Percentiles rank a stretch among this genome's conserved stretches.
These are phyloP conservation scores for Ochromonas danica DNA, from an alignment of 108 stramenopile species.

Conservation along the genomic window DNA sequence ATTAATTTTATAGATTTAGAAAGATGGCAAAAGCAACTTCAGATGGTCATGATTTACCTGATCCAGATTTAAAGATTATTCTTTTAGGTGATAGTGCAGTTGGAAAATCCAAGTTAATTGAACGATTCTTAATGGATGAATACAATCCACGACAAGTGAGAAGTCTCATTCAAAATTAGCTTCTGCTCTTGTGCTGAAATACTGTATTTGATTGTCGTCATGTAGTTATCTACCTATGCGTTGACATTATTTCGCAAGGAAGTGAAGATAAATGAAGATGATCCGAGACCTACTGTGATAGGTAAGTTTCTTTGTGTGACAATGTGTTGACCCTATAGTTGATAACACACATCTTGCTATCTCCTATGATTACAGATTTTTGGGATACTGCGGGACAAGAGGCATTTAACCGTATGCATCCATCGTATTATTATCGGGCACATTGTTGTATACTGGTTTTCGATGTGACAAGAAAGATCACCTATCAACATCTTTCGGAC, in stretches of 20 bases:
- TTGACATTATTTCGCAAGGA: constrained; percentile 70
- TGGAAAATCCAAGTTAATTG: constrained; percentile 77
- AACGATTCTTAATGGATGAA: constrained; percentile 73
- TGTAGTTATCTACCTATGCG: constrained; percentile 74
- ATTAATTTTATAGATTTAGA: too few relatives aligned
- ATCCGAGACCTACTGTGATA: constrained; percentile 1
- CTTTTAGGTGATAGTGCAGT: constrained; percentile 78
- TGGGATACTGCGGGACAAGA: constrained; percentile 88
- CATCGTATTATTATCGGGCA: constrained; percentile 75
- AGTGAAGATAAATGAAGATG: constrained; percentile 41
- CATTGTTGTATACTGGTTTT: constrained; percentile 75
- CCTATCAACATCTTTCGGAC: constrained; percentile 67
- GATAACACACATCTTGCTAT: too few relatives aligned
- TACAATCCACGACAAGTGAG: constrained; percentile 65
- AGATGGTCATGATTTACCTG: constrained; percentile 7
- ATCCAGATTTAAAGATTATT: constrained; percentile 56
- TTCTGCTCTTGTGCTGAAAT: not conserved
- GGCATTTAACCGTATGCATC: constrained; percentile 73
- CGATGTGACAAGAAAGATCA: constrained; percentile 66
- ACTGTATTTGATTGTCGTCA: not conserved
- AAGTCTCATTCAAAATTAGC: not conserved
- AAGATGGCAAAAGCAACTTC: too few relatives aligned
- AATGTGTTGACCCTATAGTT: too few relatives aligned
- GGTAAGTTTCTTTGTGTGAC: not conserved
- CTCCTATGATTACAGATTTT: constrained; percentile 67